Evolutionary conservation across 257 asterid species (phyloP).

Genomic region (Solanum tarapatanum): DNA sequence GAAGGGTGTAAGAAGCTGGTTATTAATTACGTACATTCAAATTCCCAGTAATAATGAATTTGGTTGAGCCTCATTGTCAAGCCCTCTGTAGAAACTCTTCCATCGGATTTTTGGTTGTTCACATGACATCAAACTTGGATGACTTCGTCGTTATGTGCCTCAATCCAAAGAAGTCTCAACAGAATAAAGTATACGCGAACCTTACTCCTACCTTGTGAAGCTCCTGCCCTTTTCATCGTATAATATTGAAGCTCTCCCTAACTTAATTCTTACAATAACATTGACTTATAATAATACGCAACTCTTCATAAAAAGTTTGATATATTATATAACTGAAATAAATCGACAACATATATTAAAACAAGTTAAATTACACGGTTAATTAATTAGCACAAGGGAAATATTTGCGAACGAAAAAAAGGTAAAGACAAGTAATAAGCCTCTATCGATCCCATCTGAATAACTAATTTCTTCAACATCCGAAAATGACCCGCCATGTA

Average conservation of each 20-base stretch:
- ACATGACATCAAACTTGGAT: too few relatives aligned
- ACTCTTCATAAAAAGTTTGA: not conserved
- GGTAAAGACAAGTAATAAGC: slow-evolving; percentile 52
- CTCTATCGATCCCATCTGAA: slow-evolving; percentile 38
- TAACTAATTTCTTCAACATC: slow-evolving; percentile 33
- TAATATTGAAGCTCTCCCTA: not conserved
- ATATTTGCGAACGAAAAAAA: slow-evolving; percentile 43
- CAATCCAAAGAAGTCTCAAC: too few relatives aligned
- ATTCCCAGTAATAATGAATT: too few relatives aligned
- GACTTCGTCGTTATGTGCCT: too few relatives aligned
- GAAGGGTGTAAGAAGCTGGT: too few relatives aligned
- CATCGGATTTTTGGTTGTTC: too few relatives aligned
- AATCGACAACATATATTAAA: not conserved
- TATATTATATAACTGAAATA: not conserved
- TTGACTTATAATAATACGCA: not conserved
- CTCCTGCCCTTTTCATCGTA: not conserved
- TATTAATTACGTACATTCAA: too few relatives aligned
- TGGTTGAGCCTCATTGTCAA: too few relatives aligned
- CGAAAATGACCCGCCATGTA: slow-evolving; percentile 31
- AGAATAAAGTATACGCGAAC: not conserved
- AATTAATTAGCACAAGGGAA: slow-evolving; percentile 38
- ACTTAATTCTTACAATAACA: not conserved
- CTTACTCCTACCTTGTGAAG: not conserved
- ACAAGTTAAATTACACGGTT: not conserved
- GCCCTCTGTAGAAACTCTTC: too few relatives aligned